Evolutionary conservation across 345 rosid species (phyloP).

Genomic region (Syzygium aromaticum): DNA sequence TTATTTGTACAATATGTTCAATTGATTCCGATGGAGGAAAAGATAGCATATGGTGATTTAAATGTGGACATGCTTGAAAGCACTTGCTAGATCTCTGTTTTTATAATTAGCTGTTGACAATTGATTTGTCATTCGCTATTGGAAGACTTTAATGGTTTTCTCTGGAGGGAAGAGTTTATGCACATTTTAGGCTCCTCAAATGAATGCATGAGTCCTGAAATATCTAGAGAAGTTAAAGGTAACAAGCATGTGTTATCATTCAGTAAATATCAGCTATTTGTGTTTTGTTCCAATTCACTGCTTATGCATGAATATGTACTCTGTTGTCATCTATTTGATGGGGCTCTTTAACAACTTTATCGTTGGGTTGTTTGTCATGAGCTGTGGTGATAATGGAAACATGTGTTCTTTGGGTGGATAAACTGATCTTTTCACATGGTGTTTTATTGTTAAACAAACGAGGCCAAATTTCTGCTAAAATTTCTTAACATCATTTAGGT

Average conservation of each 20-base stretch:
- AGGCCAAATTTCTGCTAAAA: not conserved
- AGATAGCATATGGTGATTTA: not conserved
- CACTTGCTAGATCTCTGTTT: not conserved
- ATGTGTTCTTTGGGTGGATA: not conserved
- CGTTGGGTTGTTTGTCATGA: not conserved
- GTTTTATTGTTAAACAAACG: not conserved
- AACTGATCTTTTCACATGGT: not conserved
- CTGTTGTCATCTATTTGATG: not conserved
- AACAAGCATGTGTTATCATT: not conserved
- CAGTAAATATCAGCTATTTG: not conserved
- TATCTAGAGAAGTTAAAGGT: not conserved
- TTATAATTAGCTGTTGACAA: not conserved
- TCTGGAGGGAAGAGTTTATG: not conserved
- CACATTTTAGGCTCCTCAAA: not conserved
- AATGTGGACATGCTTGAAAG: not conserved
- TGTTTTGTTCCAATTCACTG: not conserved
- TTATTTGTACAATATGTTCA: not conserved
- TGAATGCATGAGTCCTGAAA: not conserved
- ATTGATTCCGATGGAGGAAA: not conserved
- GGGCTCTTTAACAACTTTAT: not conserved
- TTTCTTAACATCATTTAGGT: conserved; percentile 25
- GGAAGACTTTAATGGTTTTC: not conserved
- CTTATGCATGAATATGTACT: not conserved
- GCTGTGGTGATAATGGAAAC: not conserved
- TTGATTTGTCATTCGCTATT: not conserved